Evolutionary conservation across 805 yeast species (phyloP), one percentile per base, ranked within the genome.

Genomic region (Ogataea allantospora): DNA sequence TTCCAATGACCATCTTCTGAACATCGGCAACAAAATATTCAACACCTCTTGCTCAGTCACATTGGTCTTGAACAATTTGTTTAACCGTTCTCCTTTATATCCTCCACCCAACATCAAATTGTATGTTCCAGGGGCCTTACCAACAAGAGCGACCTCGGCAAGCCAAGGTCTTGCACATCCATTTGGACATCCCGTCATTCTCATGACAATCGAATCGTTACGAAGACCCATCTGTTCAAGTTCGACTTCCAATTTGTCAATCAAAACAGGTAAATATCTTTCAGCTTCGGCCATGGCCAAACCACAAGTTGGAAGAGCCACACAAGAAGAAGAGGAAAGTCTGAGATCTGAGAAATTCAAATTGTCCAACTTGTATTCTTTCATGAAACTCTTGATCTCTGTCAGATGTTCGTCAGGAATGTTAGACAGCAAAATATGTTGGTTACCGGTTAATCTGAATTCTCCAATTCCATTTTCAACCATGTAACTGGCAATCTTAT

Each of bases 111-210:
- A 73, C 87, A 89, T 73, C 65, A 91, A 73, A 65, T 91, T 91
- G 67, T 91, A 91, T 12, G 95, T 88, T 35, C 95, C 95, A 47
- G 75, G 79, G 0, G 98, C 96, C 63, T 91, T 91, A 62, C 98
- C 98, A 41, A 91, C 95, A 43, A 88, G 73, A 0, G 97, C 98
- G 42, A 91, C 79, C 63, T 91, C 98, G 4, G 97, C 98, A 35
- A 91, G 68, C 97, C 97, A 91, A 19, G 98, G 98, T 64, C 98
- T 80, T 16, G 98, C 93, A 71, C 98, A 91, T 51, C 98, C 98
- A 63, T 91, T 91, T 38, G 97, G 97, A 74, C 98, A 91, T 40
- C 98, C 98, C 20, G 97, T 91, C 97, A 91, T 89, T 70, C 98
- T 80, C 95, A 91, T 84, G 16, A 88, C 95, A 50, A 91, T 75